Conservation (phyloP, 768 basidiomycete species). For the Phanerochaete carnosa region DNA sequence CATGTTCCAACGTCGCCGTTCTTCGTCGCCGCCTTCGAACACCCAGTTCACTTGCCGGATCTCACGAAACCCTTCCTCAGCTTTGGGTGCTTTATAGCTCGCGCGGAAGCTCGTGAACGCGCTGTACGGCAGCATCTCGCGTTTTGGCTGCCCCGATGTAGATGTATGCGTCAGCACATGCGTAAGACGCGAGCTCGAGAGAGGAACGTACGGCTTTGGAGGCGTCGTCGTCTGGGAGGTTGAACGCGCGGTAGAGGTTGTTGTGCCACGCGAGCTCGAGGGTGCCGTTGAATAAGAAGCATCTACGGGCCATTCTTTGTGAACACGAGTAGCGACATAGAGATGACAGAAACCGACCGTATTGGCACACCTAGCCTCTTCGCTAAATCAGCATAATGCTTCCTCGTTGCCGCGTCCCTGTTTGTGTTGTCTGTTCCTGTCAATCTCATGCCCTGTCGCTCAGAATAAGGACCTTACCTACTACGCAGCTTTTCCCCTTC, state of each 20-base stretch:
- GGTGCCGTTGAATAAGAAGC: conserved; percentile 72
- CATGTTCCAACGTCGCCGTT: conserved; percentile 71
- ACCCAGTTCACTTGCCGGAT: conserved; percentile 77
- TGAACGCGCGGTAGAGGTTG: conserved; percentile 81
- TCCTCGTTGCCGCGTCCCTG: conserved; percentile 64
- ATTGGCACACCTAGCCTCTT: conserved; percentile 48
- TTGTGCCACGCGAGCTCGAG: conserved; percentile 91
- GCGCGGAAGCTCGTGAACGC: conserved; percentile 58
- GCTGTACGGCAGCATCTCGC: conserved; percentile 53
- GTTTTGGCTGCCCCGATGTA: conserved; percentile 34
- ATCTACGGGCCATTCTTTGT: conserved; percentile 36
- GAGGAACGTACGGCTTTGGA: neutral
- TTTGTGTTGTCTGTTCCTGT: conserved; percentile 82
- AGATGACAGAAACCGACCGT: conserved; percentile 38
- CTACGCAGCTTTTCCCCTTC: conserved; percentile 63
- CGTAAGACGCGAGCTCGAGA: neutral
- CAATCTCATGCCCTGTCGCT: neutral
- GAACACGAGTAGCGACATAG: neutral
- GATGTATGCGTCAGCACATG: neutral
- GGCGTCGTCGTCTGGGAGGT: conserved; percentile 41
- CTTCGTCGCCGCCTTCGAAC: conserved; percentile 74
- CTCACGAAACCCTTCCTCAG: conserved; percentile 73
- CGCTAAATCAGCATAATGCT: conserved; percentile 68
- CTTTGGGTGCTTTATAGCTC: conserved; percentile 62
- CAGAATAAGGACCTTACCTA: conserved; percentile 51